Base-by-base conservation (phyloP, 2,329 filamentous ascomycete species). In the Arthrinium phaeospermum region DNA sequence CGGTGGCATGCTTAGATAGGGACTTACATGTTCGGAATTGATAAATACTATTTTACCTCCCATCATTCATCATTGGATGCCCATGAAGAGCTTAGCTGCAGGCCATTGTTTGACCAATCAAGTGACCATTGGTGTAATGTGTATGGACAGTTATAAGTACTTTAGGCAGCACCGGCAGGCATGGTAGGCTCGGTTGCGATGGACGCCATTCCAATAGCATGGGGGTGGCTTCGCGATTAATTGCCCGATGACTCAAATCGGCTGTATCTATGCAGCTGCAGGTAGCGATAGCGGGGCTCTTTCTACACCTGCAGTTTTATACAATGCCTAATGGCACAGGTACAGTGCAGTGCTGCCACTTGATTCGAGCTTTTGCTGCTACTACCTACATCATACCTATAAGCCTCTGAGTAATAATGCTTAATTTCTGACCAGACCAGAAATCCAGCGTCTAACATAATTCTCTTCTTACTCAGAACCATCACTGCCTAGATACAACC, bases 181-280 rank as follows among this genome's bases (percentile, higher is more conserved):
- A 57, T 57, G 30, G 22, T 37, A 37, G 51, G 51, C 27, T 57
- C 34, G 27, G 22, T 19, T 57, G 51, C 27, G 22, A 22, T 8
- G 30, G 22, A 22, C 16, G 30, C 19, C 53, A 61, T 41, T 41
- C 27, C 10, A 41, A 10, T 19, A 22, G 46, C 30, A 61, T 61
- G 53, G 19, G n/a, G n/a, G 57, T 64, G 57, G 57, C 57, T 61
- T 61, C 53, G 53, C 53, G 19, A 22, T 61, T 37, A 37, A 13
- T 37, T 61, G 53, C 53, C 53, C 30, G 57, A 41, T 64, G 57
- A 64, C 57, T 64, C 57, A 64, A 64, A 41, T 22, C 53, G 53
- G 34, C 30, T 41, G 57, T 37, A 61, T 22, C 7, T 37, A 61
- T 61, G 53, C 53, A 22, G 53, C 57, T 41, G 57, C 13, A 13